Evolutionary conservation across 345 rosid species (phyloP), one percentile per base, ranked within the genome.

Genomic region (Mercurialis annua): DNA sequence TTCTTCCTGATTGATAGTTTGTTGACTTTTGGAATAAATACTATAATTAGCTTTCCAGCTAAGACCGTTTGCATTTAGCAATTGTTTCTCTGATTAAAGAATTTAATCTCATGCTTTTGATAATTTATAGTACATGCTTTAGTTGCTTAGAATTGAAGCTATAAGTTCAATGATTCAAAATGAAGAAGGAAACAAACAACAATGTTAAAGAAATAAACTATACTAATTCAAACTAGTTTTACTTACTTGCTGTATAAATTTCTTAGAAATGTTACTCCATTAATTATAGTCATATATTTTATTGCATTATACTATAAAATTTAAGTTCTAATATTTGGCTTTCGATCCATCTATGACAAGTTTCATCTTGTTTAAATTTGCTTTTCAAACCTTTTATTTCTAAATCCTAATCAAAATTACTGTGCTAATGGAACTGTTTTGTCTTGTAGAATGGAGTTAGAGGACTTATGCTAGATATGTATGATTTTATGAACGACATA

Each of bases 391-490:
- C n/a, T n/a, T n/a, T n/a, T n/a, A 40, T 27, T 46, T 23, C 24
- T 52, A 11, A 23, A 23, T 61, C 20, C 65, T 43, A 18, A 61
- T 5, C 12, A 6, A 61, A n/a, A 20, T 21, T 40, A 21, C 0
- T 40, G 2, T 60, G 53, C 27, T 40, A 38, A 31, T 77, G 8
- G 15, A 52, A 59, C 7, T 52, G 24, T 36, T 59, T 30, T 40
- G 6, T 65, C 24, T 67, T 79, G 71, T 73, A 91, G 97, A 94
- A 94, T 87, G 97, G 96, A 57, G 92, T 91, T 68, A 84, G 97
- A 51, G 99, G 97, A 66, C 80, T 94, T 6, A 91, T 94, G 97
- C 85, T 91, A 5, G 99, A 94, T 62, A 85, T 90, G 73, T 94
- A 90, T 70, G 99, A 94, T 76, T 94, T 87, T 73, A 59, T 71